A percentile compares a stretch with the other conserved stretches of the same genome.
These are phyloP conservation scores for Cytospora leucostoma DNA, from an alignment of 2,329 filamentous ascomycete genomes.

Conservation along the genomic window DNA sequence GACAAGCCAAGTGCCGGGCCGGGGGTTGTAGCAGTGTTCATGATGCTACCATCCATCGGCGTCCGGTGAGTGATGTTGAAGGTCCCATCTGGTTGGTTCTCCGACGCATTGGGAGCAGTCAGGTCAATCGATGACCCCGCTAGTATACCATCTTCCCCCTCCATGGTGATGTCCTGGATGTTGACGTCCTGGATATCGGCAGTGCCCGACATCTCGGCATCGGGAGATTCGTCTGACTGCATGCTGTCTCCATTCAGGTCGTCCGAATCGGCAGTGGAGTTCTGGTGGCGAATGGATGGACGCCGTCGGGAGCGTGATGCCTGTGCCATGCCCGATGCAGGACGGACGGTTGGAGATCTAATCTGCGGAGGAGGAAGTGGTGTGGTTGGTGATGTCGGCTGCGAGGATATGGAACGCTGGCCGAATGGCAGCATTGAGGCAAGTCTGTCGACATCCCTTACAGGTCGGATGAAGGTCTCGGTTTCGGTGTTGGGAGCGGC, in stretches of 20 bases:
- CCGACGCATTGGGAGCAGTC: constrained; percentile 76
- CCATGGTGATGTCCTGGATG: constrained; percentile 79
- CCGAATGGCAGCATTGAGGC: constrained; percentile 77
- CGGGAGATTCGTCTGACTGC: constrained; percentile 74
- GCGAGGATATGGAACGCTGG: constrained; percentile 73
- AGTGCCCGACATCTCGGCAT: constrained; percentile 77
- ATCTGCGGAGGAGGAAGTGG: constrained; percentile 70
- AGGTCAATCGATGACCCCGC: constrained; percentile 74
- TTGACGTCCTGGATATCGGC: constrained; percentile 81
- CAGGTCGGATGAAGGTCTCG: constrained; percentile 77
- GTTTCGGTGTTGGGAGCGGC: constrained; percentile 68
- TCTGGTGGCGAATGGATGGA: constrained; percentile 86
- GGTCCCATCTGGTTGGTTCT: constrained; percentile 82
- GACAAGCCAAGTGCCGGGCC: constrained; percentile 73
- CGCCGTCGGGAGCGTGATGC: constrained; percentile 64
- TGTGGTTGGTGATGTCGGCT: constrained; percentile 88
- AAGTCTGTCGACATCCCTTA: constrained; percentile 79
- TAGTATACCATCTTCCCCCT: constrained; percentile 78
- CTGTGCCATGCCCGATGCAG: constrained; percentile 54
- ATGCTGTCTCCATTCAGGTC: constrained; percentile 84
- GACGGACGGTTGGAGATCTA: constrained; percentile 56
- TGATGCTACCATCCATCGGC: constrained; percentile 80
- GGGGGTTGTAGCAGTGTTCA: constrained; percentile 68
- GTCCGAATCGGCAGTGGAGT: constrained; percentile 86
- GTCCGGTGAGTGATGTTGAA: constrained; percentile 93